Percentiles rank a stretch among this genome's conserved stretches.
Evolutionary conservation across 257 asterid species (phyloP).

Genomic region (Solanum ahanhuiri): DNA sequence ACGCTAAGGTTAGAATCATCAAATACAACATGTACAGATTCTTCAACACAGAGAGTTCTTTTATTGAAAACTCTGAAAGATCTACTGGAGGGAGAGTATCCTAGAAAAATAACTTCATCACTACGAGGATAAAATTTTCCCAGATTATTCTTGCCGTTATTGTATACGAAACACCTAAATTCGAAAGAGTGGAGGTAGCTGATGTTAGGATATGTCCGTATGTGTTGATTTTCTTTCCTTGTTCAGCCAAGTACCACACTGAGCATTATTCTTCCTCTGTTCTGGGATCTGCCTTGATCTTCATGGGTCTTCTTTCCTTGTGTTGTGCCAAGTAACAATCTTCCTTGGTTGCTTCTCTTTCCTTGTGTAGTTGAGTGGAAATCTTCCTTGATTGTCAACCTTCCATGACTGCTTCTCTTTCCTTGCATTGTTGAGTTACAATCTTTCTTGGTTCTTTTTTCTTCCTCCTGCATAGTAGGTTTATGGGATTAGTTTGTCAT

Average conservation of each 20-base stretch:
- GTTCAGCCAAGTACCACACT: background rate
- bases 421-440: background rate
- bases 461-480: background rate
- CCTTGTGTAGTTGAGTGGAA: background rate
- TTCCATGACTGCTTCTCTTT: background rate
- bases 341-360: background rate
- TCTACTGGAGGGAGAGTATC: background rate
- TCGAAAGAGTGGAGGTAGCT: background rate
- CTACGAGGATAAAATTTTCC: background rate
- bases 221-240: background rate
- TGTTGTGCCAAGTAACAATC: background rate
- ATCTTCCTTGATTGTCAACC: background rate
- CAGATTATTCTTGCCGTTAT: background rate
- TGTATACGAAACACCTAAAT: background rate
- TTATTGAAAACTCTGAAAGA: background rate
- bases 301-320: background rate
- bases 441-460: background rate
- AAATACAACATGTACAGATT: background rate
- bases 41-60: background rate
- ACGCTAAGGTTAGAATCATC: background rate
- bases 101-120: background rate
- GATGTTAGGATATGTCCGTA: background rate
- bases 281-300: background rate
- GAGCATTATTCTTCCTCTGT: background rate
- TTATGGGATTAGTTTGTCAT: background rate